These are phyloP conservation scores for Zopfia rhizophila DNA, from an alignment of 2,329 filamentous ascomycete species.

Conservation along the genomic window DNA sequence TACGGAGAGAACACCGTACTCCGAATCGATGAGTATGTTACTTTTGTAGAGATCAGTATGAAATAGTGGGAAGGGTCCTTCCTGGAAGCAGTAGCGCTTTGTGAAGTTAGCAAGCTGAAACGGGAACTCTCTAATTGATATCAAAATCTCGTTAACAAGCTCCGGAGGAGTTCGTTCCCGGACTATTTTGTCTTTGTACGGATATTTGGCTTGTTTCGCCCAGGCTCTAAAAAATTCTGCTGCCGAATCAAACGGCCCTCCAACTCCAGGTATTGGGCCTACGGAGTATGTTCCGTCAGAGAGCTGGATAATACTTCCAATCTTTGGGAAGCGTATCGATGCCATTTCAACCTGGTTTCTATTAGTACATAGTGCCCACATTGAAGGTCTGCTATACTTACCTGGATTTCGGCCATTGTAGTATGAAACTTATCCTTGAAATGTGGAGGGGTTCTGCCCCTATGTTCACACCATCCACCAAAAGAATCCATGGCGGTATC, in stretches of 20 bases:
- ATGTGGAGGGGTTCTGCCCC: slow-evolving; percentile 10
- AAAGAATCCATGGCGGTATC: slow-evolving; percentile 35
- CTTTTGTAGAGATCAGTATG: slow-evolving; percentile 13
- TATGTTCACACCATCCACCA: slow-evolving; percentile 14
- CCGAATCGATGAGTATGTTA: slow-evolving; percentile 9
- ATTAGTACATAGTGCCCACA: slow-evolving; percentile 3
- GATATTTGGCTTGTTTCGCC: slow-evolving; percentile 12
- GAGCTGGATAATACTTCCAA: slow-evolving; percentile 15
- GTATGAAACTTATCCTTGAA: slow-evolving; percentile 13
- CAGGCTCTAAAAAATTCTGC: slow-evolving; percentile 15
- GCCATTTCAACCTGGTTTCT: slow-evolving; percentile 14
- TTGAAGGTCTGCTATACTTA: slow-evolving; percentile 9
- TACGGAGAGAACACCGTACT: slow-evolving; percentile 8
- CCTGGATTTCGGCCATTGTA: slow-evolving; percentile 12
- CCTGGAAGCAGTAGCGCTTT: slow-evolving; percentile 8
- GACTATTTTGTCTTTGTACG: slow-evolving; percentile 11
- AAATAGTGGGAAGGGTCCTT: slow-evolving; percentile 12
- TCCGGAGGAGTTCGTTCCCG: slow-evolving; percentile 7
- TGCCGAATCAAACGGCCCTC: slow-evolving; percentile 12
- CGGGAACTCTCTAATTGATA: slow-evolving; percentile 13
- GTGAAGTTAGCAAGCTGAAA: slow-evolving; percentile 6
- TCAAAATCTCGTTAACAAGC: slow-evolving; percentile 7
- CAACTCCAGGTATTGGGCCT: slow-evolving; percentile 11
- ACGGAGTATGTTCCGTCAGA: slow-evolving; percentile 13
- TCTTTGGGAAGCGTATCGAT: slow-evolving; percentile 15